Evolutionary conservation across 768 basidiomycete species (phyloP), one percentile per base, ranked within the genome.

Genomic region (Amanita jacksonii): DNA sequence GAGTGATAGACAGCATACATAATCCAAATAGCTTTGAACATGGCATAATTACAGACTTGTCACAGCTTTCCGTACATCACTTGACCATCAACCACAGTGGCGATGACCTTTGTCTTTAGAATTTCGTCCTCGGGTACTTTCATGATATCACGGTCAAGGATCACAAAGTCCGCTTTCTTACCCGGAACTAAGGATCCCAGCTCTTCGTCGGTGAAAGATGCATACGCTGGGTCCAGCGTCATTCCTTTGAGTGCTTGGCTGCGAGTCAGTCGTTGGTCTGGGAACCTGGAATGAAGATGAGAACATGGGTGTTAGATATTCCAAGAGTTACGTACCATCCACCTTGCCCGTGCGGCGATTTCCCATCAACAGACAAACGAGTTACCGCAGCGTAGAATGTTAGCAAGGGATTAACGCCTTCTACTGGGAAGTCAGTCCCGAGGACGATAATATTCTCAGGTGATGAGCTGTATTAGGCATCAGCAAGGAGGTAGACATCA

Each of bases 351-450:
- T 93, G 87, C 0, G 93, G 94, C 16, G 87, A 91, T 13, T 67
- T 64, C 0, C 90, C 90, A 9, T 76, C 68, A 1, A 70, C 66
- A 18, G 74, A 72, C 4, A 88, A 66, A 10, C 93, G 74, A 1
- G 89, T 72, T 2, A 91, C 73, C 0, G 90, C 89, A 4, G 94
- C 91, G 52, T 93, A 90, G 62, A 96, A 93, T 0, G 88, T 89
- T 3, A 85, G 66, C 25, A 97, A 64, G 0, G 94, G 93, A 55
- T 94, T 88, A 12, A 28, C 81, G 8, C 77, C 74, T 60, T 97
- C 93, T 3, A 97, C 81, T 0, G 94, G 94, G 61, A 97, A 96
- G 59, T 97, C 93, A 2, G 90, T 89, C 2, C 94, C 93, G 1
- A 97, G 69, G 0, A 90, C 81, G 2, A 93, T 70, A 10, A 79